These are phyloP conservation scores for Pythium sukuiense DNA, from an alignment of 352 stramenopile genomes.

Conservation along the genomic window DNA sequence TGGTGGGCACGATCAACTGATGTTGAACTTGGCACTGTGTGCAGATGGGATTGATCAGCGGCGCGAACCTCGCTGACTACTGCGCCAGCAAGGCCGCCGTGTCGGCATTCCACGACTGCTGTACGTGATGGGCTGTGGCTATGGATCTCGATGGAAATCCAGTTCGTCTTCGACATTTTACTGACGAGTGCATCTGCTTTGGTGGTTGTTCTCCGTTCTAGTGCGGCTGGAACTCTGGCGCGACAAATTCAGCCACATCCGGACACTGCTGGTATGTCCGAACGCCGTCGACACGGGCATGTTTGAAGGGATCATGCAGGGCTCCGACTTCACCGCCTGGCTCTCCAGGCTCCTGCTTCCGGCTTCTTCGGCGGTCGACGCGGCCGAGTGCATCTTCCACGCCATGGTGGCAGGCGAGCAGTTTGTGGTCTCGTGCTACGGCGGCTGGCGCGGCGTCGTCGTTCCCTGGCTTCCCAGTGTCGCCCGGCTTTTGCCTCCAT, in stretches of 20 bases:
- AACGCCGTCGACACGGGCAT: slow-evolving; percentile 74
- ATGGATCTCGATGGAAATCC: not conserved
- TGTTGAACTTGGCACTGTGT: slow-evolving; percentile 1
- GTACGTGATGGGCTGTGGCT: slow-evolving; percentile 31
- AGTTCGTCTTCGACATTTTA: slow-evolving; percentile 4
- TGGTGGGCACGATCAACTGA: not conserved
- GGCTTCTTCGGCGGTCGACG: slow-evolving; percentile 46
- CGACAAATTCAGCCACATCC: slow-evolving; percentile 52
- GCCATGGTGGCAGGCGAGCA: slow-evolving; percentile 58
- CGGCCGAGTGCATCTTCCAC: slow-evolving; percentile 49
- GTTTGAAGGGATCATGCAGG: slow-evolving; percentile 61
- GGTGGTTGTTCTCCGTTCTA: slow-evolving; percentile 21
- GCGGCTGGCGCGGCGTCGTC: slow-evolving; percentile 47
- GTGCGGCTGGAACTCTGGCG: slow-evolving; percentile 77
- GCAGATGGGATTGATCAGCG: slow-evolving; percentile 70
- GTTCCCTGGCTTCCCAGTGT: slow-evolving; percentile 54
- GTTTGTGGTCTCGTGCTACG: slow-evolving; percentile 67
- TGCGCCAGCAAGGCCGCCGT: slow-evolving; percentile 76
- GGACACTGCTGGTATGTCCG: slow-evolving; percentile 74
- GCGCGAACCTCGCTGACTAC: slow-evolving; percentile 70
- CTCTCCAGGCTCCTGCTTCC: slow-evolving; percentile 49
- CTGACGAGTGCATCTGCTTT: not conserved
- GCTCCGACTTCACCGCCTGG: slow-evolving; percentile 37
- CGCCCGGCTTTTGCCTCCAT: slow-evolving; percentile 55
- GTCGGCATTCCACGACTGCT: slow-evolving; percentile 70